Conservation (phyloP, 83 land plant species). For the Picea abies region DNA sequence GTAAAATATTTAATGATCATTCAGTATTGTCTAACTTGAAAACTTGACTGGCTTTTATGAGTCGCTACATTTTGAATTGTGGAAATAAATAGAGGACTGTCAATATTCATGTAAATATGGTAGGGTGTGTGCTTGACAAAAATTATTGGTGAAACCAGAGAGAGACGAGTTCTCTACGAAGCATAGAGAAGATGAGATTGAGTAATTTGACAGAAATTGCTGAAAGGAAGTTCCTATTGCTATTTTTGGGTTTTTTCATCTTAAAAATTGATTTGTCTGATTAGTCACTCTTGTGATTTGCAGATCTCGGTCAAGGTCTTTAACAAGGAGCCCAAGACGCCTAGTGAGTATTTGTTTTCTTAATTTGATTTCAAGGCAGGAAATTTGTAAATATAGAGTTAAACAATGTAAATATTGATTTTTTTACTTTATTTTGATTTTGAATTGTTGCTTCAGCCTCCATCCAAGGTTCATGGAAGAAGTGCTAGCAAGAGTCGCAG, state of each 20-base stretch:
- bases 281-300: not conserved
- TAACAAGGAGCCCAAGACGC: not conserved
- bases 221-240: not conserved
- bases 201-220: not conserved
- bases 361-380: not conserved
- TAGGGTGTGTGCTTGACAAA: not conserved
- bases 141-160: not conserved
- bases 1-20: not conserved
- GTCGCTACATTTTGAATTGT: not conserved
- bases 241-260: not conserved
- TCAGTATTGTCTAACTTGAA: not conserved
- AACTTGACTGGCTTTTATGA: not conserved
- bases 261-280: not conserved
- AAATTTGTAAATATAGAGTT: not conserved
- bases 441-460: slow-evolving; percentile 6
- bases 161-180: not conserved
- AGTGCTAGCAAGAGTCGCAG: slow-evolving; percentile 11
- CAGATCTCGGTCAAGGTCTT: slow-evolving; percentile 18
- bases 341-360: slow-evolving; percentile 1
- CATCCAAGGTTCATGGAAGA: not conserved
- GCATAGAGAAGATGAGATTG: not conserved
- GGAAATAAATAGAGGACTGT: not conserved
- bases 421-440: not conserved
- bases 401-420: not conserved
- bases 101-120: not conserved